Conservation (phyloP, 257 asterid species). For the Apocynum venetum region DNA sequence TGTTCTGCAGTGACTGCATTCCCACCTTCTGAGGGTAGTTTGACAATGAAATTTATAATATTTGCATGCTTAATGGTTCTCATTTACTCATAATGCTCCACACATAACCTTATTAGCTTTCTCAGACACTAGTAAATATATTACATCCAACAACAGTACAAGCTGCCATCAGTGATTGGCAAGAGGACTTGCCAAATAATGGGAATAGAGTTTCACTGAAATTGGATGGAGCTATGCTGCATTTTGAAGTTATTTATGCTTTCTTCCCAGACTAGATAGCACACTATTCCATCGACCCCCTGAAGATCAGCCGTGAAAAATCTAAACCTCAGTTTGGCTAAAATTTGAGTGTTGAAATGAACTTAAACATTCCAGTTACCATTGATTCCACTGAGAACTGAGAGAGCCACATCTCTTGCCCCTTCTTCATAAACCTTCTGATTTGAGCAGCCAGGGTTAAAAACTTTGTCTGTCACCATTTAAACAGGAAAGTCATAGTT, state of each 20-base stretch:
- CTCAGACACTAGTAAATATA: background rate
- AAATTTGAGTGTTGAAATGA: background rate
- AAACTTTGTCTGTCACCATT: conserved; percentile 72
- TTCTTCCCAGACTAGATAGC: background rate
- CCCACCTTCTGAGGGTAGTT: background rate
- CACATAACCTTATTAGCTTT: background rate
- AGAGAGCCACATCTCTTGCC: conserved; percentile 85
- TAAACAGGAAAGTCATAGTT: background rate
- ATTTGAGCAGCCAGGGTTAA: conserved; percentile 64
- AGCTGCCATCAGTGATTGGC: background rate
- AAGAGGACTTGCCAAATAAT: background rate
- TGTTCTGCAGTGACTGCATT: background rate
- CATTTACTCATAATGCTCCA: background rate
- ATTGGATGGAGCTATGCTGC: background rate
- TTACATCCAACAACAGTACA: background rate
- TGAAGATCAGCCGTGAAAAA: background rate
- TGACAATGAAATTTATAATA: background rate
- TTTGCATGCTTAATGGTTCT: background rate
- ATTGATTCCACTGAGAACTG: conserved; percentile 85
- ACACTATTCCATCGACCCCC: background rate
- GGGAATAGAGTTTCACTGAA: background rate
- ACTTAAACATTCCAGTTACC: conserved; percentile 36
- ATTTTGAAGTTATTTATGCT: background rate
- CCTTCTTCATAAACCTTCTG: conserved; percentile 82
- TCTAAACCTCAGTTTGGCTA: background rate